phyloP scores from a whole-genome alignment of 345 rosid genomes.

The Melaleuca quinquenervia region DNA sequence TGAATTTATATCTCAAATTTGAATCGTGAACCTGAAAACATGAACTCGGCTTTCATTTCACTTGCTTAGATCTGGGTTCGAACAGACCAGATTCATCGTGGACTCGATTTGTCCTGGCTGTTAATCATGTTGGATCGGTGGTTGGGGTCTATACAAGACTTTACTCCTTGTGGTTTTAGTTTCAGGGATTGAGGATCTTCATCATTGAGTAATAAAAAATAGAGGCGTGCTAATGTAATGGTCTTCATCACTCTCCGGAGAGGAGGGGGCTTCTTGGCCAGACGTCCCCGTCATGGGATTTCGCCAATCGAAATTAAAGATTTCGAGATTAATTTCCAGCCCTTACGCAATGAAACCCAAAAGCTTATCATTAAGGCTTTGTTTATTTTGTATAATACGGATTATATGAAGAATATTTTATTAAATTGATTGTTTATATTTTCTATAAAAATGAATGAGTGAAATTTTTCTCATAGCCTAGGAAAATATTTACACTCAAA shows the following conservation, averaged over 20 bases:
- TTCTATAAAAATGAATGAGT: too few species aligned
- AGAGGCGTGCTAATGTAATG: neutral
- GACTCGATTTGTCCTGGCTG: too few species aligned
- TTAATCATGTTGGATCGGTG: neutral
- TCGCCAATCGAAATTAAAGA: neutral
- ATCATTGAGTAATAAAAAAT: neutral
- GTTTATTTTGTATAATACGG: too few species aligned
- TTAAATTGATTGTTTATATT: too few species aligned
- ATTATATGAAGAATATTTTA: too few species aligned
- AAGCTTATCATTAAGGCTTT: neutral
- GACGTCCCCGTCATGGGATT: neutral
- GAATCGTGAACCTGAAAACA: neutral
- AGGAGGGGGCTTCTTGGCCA: neutral
- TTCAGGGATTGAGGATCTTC: neutral
- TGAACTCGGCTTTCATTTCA: neutral
- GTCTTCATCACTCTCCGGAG: too few species aligned
- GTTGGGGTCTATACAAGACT: neutral
- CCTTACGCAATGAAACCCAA: neutral
- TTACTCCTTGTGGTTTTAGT: neutral
- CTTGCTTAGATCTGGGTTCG: rapidly evolving
- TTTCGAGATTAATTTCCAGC: neutral
- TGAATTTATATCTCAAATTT: neutral
- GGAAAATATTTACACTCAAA: too few species aligned
- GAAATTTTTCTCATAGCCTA: too few species aligned
- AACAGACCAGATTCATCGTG: neutral